phyloP scores from a whole-genome alignment of 345 rosid genomes.

The Turnera subulata region DNA sequence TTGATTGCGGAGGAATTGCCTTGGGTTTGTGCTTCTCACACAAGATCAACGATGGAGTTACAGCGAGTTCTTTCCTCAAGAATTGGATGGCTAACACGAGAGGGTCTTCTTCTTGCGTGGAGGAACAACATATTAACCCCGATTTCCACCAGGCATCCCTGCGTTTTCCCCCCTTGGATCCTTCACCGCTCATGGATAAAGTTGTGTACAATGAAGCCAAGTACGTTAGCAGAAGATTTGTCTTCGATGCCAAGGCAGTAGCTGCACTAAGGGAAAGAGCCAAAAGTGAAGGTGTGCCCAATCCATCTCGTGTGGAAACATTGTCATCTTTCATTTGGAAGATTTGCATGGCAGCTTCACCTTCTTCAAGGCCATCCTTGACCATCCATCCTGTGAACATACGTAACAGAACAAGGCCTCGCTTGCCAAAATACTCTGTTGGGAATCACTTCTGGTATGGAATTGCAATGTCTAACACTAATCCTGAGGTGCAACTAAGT shows the following conservation, averaged over 20 bases:
- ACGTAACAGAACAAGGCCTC: neutral
- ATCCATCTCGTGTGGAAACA: conserved; percentile 6
- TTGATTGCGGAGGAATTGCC: conserved; percentile 14
- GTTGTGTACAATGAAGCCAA: no score
- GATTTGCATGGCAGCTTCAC: conserved; percentile 3
- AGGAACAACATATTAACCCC: no score
- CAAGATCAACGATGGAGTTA: conserved; percentile 3
- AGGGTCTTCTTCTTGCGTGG: no score
- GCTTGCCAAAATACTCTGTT: conserved; percentile 3
- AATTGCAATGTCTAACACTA: neutral
- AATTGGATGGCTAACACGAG: no score
- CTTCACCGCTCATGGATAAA: no score
- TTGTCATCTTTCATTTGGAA: conserved; percentile 8
- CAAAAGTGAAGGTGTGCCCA: neutral
- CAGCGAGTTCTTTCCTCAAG: neutral
- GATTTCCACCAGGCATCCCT: no score
- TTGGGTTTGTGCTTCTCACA: conserved; percentile 10
- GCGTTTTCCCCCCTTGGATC: no score
- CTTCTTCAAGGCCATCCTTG: neutral
- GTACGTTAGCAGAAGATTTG: neutral
- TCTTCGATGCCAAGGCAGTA: conserved; percentile 1
- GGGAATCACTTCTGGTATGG: conserved; percentile 11
- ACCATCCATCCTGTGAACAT: conserved; percentile 3
- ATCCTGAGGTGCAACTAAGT: neutral
- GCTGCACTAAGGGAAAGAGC: neutral